Evolutionary conservation across 2,329 filamentous ascomycete genomes (phyloP).

Genomic region (Xylariomycetidae sp.): DNA sequence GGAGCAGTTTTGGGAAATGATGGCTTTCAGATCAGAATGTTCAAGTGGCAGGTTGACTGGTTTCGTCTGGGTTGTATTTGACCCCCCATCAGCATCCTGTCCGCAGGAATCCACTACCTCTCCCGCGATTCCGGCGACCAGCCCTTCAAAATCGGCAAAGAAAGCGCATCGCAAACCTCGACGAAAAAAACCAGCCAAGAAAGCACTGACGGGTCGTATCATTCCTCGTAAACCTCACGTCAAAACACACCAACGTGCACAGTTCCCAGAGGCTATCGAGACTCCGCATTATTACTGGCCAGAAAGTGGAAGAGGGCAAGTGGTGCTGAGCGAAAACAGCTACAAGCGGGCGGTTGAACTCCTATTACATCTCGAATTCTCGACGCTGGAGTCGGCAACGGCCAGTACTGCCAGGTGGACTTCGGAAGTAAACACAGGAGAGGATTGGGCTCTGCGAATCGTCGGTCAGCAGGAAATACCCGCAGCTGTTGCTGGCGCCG

Average conservation of each 20-base stretch:
- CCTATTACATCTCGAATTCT: slow-evolving; percentile 70
- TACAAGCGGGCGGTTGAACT: slow-evolving; percentile 67
- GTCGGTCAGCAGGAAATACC: slow-evolving; percentile 36
- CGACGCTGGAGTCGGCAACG: slow-evolving; percentile 56
- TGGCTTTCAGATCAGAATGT: slow-evolving; percentile 94
- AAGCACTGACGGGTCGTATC: slow-evolving; percentile 54
- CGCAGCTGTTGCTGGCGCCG: slow-evolving; percentile 6
- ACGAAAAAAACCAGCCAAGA: slow-evolving; percentile 41
- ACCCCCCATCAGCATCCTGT: slow-evolving; percentile 35
- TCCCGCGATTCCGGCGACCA: slow-evolving; percentile 26
- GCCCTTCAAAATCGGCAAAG: slow-evolving; percentile 23
- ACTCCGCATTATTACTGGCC: slow-evolving; percentile 67
- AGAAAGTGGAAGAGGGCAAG: slow-evolving; percentile 53
- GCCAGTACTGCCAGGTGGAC: slow-evolving; percentile 68
- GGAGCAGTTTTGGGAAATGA: slow-evolving; percentile 98
- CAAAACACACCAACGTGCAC: slow-evolving; percentile 53
- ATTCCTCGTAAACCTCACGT: slow-evolving; percentile 59
- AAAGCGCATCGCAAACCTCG: slow-evolving; percentile 11
- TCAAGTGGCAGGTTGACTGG: slow-evolving; percentile 88
- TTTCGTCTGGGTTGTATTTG: slow-evolving; percentile 90
- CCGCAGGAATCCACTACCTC: slow-evolving; percentile 6
- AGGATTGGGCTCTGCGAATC: slow-evolving; percentile 48
- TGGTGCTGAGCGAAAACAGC: slow-evolving; percentile 57
- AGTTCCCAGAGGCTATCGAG: slow-evolving; percentile 44
- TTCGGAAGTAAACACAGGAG: slow-evolving; percentile 56